Base-by-base conservation (phyloP, 83 land plant species). In the Diphasiastrum complanatum region DNA sequence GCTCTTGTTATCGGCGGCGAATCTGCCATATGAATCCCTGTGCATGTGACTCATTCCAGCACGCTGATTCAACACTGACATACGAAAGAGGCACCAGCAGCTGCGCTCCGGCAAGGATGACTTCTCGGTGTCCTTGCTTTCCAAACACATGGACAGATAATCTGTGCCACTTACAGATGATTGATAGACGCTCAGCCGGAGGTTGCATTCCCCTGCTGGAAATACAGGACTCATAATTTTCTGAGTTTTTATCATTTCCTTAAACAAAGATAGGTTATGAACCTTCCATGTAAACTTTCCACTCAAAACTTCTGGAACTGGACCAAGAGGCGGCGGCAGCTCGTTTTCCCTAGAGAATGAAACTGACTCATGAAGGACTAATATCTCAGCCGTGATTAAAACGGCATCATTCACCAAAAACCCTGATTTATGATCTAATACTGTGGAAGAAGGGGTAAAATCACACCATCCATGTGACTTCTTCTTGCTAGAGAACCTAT, bases 391-490 rank as follows among this genome's bases (percentile, higher is more conserved):
- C 11, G 87, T 73, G 36, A 91, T 71, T 4, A 87, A 51, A 5
- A 87, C 61, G 5, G 79, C 51, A 28, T 84, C 97, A 38, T 58
- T 75, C 14, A 57, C 29, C 11, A 91, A 61, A 41, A 80, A 86
- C 12, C 93, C 97, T 25, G 76, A 57, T 55, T 87, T 83, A 8
- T 77, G 53, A 48, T 91, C 97, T 24, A 84, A 69, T n/a, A 91
- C 55, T 5, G 89, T 45, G 5, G 79, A 49, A 5, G 80, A 72
- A 4, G 87, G 87, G 3, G 85, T 65, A 62, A 91, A 91, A 68
- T 91, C 97, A 49, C 97, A 87, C 97, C 97, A 91, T 3, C 97
- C 97, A 64, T 87, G 95, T 2, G 97, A 87, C 63, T 91, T 91
- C 87, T 91, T 91, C 82, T 85, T 91, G 33, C 64, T 67, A 23